These are phyloP conservation scores for Aureobasidium uvarum DNA, from an alignment of 2,329 filamentous ascomycete genomes.

Conservation along the genomic window DNA sequence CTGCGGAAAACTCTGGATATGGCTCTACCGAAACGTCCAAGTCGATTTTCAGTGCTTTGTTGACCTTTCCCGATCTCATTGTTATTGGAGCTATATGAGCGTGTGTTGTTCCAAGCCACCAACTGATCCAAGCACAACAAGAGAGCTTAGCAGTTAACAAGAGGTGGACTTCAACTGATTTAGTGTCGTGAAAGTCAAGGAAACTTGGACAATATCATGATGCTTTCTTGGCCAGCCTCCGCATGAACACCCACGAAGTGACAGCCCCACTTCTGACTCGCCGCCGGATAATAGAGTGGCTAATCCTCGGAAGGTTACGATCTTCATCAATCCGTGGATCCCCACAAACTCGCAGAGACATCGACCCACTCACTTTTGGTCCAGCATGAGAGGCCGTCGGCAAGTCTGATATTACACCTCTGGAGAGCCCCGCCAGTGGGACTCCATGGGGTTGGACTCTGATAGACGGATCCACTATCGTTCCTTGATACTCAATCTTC, in stretches of 20 bases:
- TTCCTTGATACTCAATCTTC: no score
- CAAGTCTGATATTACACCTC: background rate
- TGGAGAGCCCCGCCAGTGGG: background rate
- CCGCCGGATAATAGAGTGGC: conserved; percentile 1
- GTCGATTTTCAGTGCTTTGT: no score
- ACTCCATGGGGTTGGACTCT: background rate
- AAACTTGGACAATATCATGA: conserved; percentile 8
- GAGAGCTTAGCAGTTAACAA: background rate
- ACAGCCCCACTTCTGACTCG: conserved; percentile 13
- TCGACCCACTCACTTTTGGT: background rate
- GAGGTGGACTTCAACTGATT: background rate
- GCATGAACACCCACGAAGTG: background rate
- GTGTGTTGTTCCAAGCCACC: background rate
- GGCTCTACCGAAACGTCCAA: background rate
- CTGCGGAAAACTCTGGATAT: background rate
- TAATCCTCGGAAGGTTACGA: background rate
- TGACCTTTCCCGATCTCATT: background rate
- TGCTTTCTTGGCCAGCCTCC: background rate
- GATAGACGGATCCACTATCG: background rate
- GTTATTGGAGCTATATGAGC: background rate
- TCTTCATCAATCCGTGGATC: background rate
- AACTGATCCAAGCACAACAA: conserved; percentile 6
- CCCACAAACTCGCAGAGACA: conserved; percentile 14
- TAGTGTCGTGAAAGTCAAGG: background rate
- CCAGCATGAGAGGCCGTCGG: background rate